phyloP scores from a whole-genome alignment of 2,329 filamentous ascomycete genomes.

The Allantophomopsis cytisporea region DNA sequence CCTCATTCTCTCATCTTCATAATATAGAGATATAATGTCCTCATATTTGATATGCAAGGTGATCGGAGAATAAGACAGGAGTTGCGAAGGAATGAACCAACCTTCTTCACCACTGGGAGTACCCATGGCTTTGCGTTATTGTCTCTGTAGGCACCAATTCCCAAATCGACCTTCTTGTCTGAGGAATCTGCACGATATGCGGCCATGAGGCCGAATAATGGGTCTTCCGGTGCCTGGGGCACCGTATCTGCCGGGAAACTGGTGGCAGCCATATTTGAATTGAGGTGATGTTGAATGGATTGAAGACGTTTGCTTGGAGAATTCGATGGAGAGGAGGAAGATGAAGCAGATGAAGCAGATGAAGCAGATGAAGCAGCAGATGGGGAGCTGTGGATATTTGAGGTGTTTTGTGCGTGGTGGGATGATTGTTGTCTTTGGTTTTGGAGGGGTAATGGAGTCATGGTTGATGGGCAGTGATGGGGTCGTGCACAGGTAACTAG shows the following conservation, averaged over 20 bases:
- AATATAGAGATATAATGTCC: neutral
- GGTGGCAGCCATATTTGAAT: constrained; percentile 42
- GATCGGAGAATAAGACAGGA: constrained; percentile 2
- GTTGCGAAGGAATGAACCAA: constrained; percentile 25
- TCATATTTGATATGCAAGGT: neutral
- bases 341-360: too few relatives aligned
- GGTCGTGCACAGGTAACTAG: neutral
- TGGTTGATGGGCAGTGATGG: neutral
- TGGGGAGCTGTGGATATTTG: neutral
- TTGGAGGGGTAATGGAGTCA: too few relatives aligned
- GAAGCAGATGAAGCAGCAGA: too few relatives aligned
- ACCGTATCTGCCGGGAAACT: constrained; percentile 66
- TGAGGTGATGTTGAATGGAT: constrained; percentile 47
- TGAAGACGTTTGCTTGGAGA: constrained; percentile 37
- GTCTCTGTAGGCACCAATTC: constrained; percentile 87
- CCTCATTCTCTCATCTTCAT: neutral
- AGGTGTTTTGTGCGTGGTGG: neutral
- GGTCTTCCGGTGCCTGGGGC: constrained; percentile 85
- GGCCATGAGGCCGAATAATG: constrained; percentile 84
- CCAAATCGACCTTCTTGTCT: constrained; percentile 79
- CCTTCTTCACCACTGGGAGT: constrained; percentile 91
- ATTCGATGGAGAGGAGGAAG: constrained; percentile 12
- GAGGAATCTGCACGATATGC: constrained; percentile 71
- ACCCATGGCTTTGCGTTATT: constrained; percentile 96
- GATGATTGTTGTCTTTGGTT: too few relatives aligned